A percentile compares a stretch with the other conserved stretches of the same genome.
phyloP scores from a whole-genome alignment of 192 early-diverging fungal genomes.

The Entomortierella parvispora region DNA sequence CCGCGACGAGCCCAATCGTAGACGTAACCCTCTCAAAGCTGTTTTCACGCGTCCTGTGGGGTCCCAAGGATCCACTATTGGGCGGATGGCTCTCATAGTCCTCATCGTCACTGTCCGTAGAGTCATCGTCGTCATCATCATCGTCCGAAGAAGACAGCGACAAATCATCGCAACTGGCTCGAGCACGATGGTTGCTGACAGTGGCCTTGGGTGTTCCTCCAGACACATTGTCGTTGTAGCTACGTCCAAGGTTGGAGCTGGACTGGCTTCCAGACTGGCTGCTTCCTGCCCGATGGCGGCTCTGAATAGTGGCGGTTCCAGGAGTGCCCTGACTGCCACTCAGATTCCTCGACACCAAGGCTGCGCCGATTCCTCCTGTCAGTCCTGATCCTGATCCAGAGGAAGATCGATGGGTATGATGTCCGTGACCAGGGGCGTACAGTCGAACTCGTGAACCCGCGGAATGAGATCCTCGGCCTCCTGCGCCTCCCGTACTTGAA shows the following conservation, averaged over 20 bases:
- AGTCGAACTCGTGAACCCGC: constrained; percentile 20
- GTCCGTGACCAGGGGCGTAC: constrained; percentile 32
- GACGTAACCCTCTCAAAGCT: constrained; percentile 19
- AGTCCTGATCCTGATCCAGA: constrained; percentile 38
- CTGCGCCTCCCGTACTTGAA: background rate
- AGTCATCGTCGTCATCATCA: constrained; percentile 45
- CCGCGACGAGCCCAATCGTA: too few species aligned
- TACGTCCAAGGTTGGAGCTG: constrained; percentile 20
- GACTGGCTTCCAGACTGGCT: constrained; percentile 39
- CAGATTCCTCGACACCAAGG: background rate
- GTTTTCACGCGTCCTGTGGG: constrained; percentile 28
- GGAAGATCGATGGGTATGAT: constrained; percentile 33
- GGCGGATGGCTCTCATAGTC: constrained; percentile 12
- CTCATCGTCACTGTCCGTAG: constrained; percentile 48
- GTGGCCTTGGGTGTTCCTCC: background rate
- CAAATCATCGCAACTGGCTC: constrained; percentile 38
- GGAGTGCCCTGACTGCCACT: background rate
- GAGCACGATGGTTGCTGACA: constrained; percentile 25
- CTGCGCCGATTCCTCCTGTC: background rate
- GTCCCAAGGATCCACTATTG: background rate
- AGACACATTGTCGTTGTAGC: background rate
- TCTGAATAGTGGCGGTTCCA: too few species aligned
- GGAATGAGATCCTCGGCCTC: background rate
- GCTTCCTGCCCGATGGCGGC: constrained; percentile 19
- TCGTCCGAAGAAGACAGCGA: constrained; percentile 49